Percentiles rank a stretch among this genome's conserved stretches.
phyloP scores from a whole-genome alignment of 2,329 filamentous ascomycete genomes.

The Dryadomyces quercus-mongolicae region DNA sequence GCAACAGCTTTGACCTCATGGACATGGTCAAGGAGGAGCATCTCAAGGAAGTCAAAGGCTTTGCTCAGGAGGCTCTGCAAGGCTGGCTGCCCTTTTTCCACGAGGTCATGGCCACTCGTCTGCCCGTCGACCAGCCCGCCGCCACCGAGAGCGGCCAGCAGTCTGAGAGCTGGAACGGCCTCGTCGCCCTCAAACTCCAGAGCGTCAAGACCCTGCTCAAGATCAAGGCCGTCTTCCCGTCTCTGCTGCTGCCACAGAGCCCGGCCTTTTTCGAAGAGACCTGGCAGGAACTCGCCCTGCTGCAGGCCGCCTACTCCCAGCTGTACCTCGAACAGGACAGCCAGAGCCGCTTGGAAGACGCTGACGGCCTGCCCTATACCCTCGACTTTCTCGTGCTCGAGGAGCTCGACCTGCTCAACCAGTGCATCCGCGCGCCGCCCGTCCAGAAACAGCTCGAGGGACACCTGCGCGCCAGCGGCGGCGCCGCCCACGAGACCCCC shows the following conservation, averaged over 20 bases:
- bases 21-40: constrained; percentile 96
- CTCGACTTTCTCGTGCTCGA: constrained; percentile 89
- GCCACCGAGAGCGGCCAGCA: constrained; percentile 29
- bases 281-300: constrained; percentile 72
- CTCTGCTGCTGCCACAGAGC: constrained; percentile 71
- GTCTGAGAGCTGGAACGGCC: constrained; percentile 63
- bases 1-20: constrained; percentile 84
- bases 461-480: constrained; percentile 51
- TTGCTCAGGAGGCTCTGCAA: constrained; percentile 74
- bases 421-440: constrained; percentile 75
- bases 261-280: constrained; percentile 72
- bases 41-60: constrained; percentile 70
- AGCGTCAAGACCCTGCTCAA: constrained; percentile 90
- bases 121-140: constrained; percentile 52
- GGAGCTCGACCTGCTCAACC: constrained; percentile 88
- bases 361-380: constrained; percentile 85
- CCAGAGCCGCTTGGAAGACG: constrained; percentile 79
- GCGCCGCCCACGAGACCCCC: constrained; percentile 44
- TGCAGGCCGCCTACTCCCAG: constrained; percentile 62
- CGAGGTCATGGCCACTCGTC: constrained; percentile 57
- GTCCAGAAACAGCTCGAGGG: constrained; percentile 82
- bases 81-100: constrained; percentile 88
- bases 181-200: constrained; percentile 81
- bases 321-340: constrained; percentile 79
- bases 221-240: constrained; percentile 72